A percentile compares a stretch with the other conserved stretches of the same genome.
These are phyloP conservation scores for Pulveroboletus sp. DNA, from an alignment of 768 basidiomycete species.

Conservation along the genomic window DNA sequence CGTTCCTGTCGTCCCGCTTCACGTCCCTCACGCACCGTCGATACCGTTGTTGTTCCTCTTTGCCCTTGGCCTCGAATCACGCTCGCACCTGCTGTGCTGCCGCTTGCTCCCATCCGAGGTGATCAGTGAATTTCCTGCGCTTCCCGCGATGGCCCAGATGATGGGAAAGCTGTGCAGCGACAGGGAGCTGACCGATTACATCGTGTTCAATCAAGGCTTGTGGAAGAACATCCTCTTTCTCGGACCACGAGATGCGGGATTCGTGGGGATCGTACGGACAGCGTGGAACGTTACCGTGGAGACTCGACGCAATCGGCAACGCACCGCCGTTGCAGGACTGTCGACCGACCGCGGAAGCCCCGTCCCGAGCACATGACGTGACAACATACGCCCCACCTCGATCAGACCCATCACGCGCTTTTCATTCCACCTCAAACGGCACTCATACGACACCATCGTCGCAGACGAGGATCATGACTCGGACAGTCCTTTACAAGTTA, in stretches of 20 bases:
- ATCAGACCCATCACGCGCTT: conserved; percentile 15
- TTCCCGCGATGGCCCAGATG: conserved; percentile 50
- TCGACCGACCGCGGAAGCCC: conserved; percentile 15
- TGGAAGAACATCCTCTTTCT: conserved; percentile 61
- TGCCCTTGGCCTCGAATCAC: conserved; percentile 48
- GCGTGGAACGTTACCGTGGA: conserved; percentile 77
- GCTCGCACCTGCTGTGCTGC: conserved; percentile 43
- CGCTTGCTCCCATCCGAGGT: conserved; percentile 48
- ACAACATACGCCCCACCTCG: conserved; percentile 2
- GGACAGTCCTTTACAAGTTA: not conserved
- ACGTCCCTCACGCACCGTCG: conserved; percentile 50
- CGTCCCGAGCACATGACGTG: conserved; percentile 18
- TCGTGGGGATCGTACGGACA: conserved; percentile 48
- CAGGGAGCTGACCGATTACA: conserved; percentile 28
- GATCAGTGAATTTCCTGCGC: conserved; percentile 57
- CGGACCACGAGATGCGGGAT: conserved; percentile 40
- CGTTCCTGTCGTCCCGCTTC: conserved; percentile 46
- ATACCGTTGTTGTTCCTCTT: conserved; percentile 57
- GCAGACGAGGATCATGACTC: conserved; percentile 30
- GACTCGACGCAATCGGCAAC: conserved; percentile 37
- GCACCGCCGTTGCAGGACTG: conserved; percentile 2
- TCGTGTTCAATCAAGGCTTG: conserved; percentile 50
- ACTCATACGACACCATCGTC: conserved; percentile 23
- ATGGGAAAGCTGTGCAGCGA: conserved; percentile 41
- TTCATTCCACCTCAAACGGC: conserved; percentile 23